These are phyloP conservation scores for Citrus glauca DNA, from an alignment of 345 rosid species.

Conservation along the genomic window DNA sequence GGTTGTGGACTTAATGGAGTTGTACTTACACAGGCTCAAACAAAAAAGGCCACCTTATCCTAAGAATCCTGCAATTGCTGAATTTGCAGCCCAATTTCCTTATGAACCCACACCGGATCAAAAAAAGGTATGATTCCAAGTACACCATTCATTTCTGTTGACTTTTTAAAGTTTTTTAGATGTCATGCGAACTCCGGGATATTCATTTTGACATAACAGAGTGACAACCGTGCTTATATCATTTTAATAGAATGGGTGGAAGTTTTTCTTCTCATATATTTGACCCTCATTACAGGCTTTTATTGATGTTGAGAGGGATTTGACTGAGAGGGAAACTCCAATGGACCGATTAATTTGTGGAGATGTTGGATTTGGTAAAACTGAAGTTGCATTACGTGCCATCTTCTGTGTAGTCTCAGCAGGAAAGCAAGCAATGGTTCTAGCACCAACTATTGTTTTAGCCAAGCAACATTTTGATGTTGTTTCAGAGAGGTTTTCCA, in stretches of 20 bases:
- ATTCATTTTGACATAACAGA: background rate
- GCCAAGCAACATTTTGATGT: conserved; percentile 96
- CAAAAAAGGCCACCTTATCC: conserved; percentile 85
- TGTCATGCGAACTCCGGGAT: background rate
- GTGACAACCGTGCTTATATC: background rate
- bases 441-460: conserved; percentile 91
- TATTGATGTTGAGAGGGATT: conserved; percentile 83
- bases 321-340: conserved; percentile 89
- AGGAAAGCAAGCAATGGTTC: conserved; percentile 95
- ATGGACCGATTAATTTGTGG: conserved; percentile 96
- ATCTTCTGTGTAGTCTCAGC: conserved; percentile 80
- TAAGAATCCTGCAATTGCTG: conserved; percentile 59
- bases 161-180: background rate
- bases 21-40: conserved; percentile 82
- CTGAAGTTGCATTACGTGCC: conserved; percentile 95
- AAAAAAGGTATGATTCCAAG: conserved; percentile 43
- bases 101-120: conserved; percentile 92
- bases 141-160: background rate
- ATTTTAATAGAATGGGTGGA: background rate
- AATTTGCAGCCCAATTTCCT: conserved; percentile 65
- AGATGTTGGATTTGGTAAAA: conserved; percentile 98
- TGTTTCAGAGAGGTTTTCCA: conserved; percentile 70
- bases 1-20: conserved; percentile 98
- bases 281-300: conserved; percentile 67
- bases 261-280: conserved; percentile 16